These are phyloP conservation scores for Xylaria castorea DNA, from an alignment of 495 filamentous ascomycete species.

Conservation along the genomic window DNA sequence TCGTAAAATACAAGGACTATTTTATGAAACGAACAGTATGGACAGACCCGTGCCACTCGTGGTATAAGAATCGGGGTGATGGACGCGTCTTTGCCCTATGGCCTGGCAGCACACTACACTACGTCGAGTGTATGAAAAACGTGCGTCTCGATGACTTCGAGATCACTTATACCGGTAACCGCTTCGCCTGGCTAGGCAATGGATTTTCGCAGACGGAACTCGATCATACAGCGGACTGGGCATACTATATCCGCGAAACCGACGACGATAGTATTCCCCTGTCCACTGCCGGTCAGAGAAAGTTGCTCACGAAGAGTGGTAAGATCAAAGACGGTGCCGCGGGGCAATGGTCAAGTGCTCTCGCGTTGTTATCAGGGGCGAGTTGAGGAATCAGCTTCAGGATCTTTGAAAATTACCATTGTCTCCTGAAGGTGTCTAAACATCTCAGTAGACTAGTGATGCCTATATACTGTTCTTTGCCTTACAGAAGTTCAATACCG, in stretches of 20 bases:
- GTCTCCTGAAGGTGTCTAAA: not conserved
- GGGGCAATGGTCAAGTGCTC: slow-evolving; percentile 5
- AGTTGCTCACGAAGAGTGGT: slow-evolving; percentile 29
- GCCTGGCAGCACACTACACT: slow-evolving; percentile 56
- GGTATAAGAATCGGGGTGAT: slow-evolving; percentile 55
- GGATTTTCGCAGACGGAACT: slow-evolving; percentile 42
- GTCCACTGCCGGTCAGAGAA: slow-evolving; percentile 25
- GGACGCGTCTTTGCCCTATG: slow-evolving; percentile 56
- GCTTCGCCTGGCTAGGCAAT: slow-evolving; percentile 60
- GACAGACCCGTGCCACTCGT: slow-evolving; percentile 53
- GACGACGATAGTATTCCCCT: slow-evolving; percentile 22
- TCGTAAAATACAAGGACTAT: slow-evolving; percentile 48
- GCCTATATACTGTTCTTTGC: not conserved
- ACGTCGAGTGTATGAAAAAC: slow-evolving; percentile 56
- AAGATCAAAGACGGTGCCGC: not conserved
- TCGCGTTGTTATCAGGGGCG: not conserved
- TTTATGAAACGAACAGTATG: slow-evolving; percentile 56
- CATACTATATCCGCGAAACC: slow-evolving; percentile 35
- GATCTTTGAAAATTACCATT: too few species aligned
- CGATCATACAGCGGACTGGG: slow-evolving; percentile 34
- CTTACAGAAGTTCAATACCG: not conserved
- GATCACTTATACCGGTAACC: slow-evolving; percentile 53
- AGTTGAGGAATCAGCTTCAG: not conserved
- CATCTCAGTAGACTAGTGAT: not conserved
- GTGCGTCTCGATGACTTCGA: slow-evolving; percentile 60